These are phyloP conservation scores for Diplodia mutila DNA, from an alignment of 2,329 filamentous ascomycete genomes.

Conservation along the genomic window DNA sequence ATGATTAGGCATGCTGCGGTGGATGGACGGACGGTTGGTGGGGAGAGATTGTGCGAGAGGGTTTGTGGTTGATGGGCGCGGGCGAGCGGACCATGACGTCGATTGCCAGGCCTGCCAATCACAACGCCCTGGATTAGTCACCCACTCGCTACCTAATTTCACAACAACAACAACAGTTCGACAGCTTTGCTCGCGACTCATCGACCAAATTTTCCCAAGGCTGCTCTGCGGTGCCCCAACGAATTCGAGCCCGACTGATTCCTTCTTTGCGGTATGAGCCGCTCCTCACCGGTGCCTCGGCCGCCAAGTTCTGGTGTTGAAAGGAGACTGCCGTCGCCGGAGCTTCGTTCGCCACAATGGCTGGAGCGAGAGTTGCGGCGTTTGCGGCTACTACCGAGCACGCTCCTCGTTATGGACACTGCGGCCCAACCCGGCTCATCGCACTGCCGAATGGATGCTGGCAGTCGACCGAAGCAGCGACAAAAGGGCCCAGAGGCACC, in stretches of 20 bases:
- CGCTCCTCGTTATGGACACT: not conserved
- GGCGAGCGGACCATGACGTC: slow-evolving; percentile 3
- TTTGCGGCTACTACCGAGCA: not conserved
- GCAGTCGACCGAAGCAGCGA: not conserved
- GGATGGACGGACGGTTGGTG: not conserved
- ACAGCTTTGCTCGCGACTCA: not conserved
- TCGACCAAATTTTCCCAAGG: not conserved
- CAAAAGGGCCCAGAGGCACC: not conserved
- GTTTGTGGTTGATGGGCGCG: not conserved
- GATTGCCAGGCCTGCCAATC: not conserved
- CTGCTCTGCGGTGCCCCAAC: not conserved
- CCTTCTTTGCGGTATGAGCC: not conserved
- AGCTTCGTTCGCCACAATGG: not conserved
- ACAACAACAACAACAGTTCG: not conserved
- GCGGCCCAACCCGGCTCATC: not conserved
- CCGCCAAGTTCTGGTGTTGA: not conserved
- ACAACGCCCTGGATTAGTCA: not conserved
- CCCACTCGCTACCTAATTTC: not conserved
- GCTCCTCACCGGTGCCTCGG: not conserved
- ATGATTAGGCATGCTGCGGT: slow-evolving; percentile 2
- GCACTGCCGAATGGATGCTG: not conserved
- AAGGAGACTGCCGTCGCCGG: not conserved
- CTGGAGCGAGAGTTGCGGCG: not conserved
- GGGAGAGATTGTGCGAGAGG: not conserved
- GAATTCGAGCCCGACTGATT: not conserved